Conservation (phyloP, 2,329 filamentous ascomycete genomes). For the Beauveria caledonica region DNA sequence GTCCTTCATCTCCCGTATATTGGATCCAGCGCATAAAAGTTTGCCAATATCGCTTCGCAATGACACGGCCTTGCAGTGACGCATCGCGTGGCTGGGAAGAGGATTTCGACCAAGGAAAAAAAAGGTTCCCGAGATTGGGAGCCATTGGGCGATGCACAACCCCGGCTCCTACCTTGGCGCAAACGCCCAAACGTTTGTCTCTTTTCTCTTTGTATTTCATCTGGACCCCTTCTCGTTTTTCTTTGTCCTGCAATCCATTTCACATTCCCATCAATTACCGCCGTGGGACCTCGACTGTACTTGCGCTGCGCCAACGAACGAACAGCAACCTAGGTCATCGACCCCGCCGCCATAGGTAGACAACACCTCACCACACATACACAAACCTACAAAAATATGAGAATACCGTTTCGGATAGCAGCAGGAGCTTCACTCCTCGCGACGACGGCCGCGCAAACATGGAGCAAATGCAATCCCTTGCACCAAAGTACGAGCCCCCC, state of each 20-base stretch:
- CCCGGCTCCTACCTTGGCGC: not conserved
- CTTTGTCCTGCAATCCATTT: not conserved
- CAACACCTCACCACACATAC: not conserved
- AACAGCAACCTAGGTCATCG: too few relatives aligned
- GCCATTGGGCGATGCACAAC: not conserved
- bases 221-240: not conserved
- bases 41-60: not conserved
- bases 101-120: not conserved
- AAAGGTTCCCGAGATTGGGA: not conserved
- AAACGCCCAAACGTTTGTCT: not conserved
- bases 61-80: not conserved
- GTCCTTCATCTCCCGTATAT: not conserved
- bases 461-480: slow-evolving; percentile 13
- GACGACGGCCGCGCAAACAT: slow-evolving; percentile 7
- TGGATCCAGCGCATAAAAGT: not conserved
- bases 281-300: too few relatives aligned
- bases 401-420: slow-evolving; percentile 9
- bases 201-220: not conserved
- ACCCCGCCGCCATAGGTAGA: not conserved
- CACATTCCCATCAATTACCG: not conserved
- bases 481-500: not conserved
- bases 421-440: not conserved
- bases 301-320: too few relatives aligned
- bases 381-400: slow-evolving; percentile 2
- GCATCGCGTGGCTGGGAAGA: slow-evolving; percentile 3